phyloP scores from a whole-genome alignment of 192 early-diverging fungal genomes.

The Spinellus fusiger region DNA sequence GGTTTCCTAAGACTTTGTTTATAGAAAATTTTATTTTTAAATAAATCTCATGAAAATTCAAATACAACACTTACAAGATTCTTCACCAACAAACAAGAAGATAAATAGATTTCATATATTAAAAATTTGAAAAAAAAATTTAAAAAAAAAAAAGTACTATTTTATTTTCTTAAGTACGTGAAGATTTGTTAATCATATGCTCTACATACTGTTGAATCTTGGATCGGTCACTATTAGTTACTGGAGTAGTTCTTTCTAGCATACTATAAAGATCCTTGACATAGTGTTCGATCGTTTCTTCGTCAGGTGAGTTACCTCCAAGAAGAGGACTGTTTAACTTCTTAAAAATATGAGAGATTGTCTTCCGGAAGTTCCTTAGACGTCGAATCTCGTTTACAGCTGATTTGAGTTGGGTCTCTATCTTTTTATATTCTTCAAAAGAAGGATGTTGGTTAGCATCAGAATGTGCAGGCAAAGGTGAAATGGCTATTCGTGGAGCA shows the following conservation, averaged over 20 bases:
- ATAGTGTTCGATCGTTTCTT: not conserved
- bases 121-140: not conserved
- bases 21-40: too few relatives aligned
- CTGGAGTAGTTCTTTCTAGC: not conserved
- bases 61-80: too few relatives aligned
- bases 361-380: not conserved
- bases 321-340: not conserved
- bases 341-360: not conserved
- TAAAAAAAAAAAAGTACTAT: not conserved
- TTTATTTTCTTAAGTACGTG: not conserved
- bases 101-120: too few relatives aligned
- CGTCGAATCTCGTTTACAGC: not conserved
- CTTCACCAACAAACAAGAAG: too few relatives aligned
- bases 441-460: not conserved
- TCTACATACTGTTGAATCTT: not conserved
- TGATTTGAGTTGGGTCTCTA: not conserved
- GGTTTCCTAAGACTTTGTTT: too few relatives aligned
- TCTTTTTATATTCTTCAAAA: not conserved
- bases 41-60: too few relatives aligned
- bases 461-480: not conserved
- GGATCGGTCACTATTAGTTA: not conserved
- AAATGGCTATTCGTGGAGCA: not conserved
- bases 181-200: not conserved
- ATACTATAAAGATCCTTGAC: not conserved
- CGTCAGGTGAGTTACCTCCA: not conserved